Evolutionary conservation across 768 basidiomycete species (phyloP).

Genomic region (Cystofilobasidium bisporidii): DNA sequence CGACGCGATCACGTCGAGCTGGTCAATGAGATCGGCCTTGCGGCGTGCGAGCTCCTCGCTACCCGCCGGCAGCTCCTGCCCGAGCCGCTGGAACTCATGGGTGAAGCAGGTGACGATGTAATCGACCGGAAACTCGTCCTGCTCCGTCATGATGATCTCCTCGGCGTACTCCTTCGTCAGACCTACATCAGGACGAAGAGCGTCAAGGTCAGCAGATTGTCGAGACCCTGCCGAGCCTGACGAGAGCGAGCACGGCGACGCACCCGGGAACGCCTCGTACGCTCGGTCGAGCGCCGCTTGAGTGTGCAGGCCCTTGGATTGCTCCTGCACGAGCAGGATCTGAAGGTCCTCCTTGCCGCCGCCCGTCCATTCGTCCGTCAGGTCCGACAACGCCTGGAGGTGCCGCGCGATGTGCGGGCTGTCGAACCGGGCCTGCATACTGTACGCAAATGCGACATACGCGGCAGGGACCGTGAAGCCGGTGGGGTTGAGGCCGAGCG

Average conservation of each 20-base stretch:
- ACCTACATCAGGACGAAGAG: slow-evolving; percentile 47
- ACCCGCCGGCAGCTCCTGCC: slow-evolving; percentile 32
- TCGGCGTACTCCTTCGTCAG: slow-evolving; percentile 49
- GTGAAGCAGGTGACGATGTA: slow-evolving; percentile 49
- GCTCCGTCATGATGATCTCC: slow-evolving; percentile 56
- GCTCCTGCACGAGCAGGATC: slow-evolving; percentile 10
- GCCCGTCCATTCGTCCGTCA: slow-evolving; percentile 2
- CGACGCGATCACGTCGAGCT: slow-evolving; percentile 61
- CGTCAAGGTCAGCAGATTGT: slow-evolving; percentile 49
- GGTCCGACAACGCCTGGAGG: slow-evolving; percentile 10
- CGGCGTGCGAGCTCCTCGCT: background rate
- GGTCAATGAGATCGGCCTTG: slow-evolving; percentile 60
- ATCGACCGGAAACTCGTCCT: slow-evolving; percentile 51
- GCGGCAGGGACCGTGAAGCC: background rate
- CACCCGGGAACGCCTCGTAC: slow-evolving; percentile 10
- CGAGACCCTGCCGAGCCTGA: too few species aligned
- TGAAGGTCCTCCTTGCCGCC: slow-evolving; percentile 22
- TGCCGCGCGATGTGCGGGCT: background rate
- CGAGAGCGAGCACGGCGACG: background rate
- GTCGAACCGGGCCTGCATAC: slow-evolving; percentile 16
- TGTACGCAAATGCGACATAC: slow-evolving; percentile 20
- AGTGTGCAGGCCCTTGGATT: slow-evolving; percentile 11
- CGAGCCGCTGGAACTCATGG: slow-evolving; percentile 59
- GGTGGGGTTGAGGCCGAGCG: slow-evolving; percentile 20
- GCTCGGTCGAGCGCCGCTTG: slow-evolving; percentile 15